Base-by-base conservation (phyloP, 2,329 filamentous ascomycete genomes). In the Alternaria triticimaculans region DNA sequence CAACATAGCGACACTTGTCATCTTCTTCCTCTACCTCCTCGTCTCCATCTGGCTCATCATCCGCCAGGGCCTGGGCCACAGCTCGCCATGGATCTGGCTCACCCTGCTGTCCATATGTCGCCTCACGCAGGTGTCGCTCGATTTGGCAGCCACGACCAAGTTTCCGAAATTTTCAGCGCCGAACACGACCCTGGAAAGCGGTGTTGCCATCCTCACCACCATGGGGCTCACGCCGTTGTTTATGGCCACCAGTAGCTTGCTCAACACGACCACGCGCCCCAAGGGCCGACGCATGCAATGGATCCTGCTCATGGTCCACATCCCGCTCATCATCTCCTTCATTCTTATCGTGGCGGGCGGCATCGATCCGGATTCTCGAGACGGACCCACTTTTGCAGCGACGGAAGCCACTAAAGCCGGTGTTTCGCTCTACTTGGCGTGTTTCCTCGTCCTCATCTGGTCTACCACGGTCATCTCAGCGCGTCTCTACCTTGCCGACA, bases 201-300 rank as follows among this genome's bases (percentile, higher is more conserved):
- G 76, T 51, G 77, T 79, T 30, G 77, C 77, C 3, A 79, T 79
- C 48, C 66, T 79, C n/a, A 79, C 77, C 5, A 75, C 76, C 30
- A 74, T 79, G 62, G 72, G 75, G 3, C 69, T 79, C 54, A 78
- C 77, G 26, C 76, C 77, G 14, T 60, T 79, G 58, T 79, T 79
- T 60, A 78, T 79, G 77, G 65, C 75, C 5, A 79, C 77, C 8
- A 68, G 72, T 58, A 76, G 73, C 58, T 65, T 79, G 18, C 73
- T 79, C 57, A 78, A 78, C 63, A 66, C 74, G 6, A 79, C 76
- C 2, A 71, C 73, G 6, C 65, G 72, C 46, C 77, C 77, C 11
- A 79, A 79, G 58, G 77, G 77, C 46, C 69, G 77, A 28, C 73
- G 76, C 46, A 79, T 79, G 77, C 77, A 79, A 68, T 79, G 77